Percentiles rank a stretch among this genome's conserved stretches.
Evolutionary conservation across 2,329 filamentous ascomycete genomes (phyloP).

Genomic region (Alternaria brassicae): DNA sequence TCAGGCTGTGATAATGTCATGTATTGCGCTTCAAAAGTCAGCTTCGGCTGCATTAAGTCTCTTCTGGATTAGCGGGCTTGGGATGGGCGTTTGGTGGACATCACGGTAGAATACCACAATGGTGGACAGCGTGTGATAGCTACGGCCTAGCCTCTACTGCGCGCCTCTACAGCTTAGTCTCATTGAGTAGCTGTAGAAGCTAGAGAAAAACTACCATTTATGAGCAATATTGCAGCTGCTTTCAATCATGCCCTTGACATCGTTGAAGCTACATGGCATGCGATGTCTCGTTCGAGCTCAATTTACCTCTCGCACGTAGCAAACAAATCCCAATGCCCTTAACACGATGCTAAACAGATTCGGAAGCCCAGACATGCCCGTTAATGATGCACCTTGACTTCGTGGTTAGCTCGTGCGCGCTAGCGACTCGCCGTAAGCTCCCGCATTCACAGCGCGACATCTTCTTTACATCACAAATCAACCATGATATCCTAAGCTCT

Average conservation of each 20-base stretch:
- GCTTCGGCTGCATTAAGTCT: constrained; percentile 14
- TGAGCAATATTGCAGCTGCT: neutral
- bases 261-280: neutral
- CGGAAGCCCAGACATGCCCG: neutral
- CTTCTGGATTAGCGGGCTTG: constrained; percentile 39
- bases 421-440: constrained; percentile 2
- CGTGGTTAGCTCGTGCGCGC: constrained; percentile 17
- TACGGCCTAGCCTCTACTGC: constrained; percentile 4
- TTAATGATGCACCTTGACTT: neutral
- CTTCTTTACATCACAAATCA: neutral
- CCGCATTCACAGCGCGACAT: neutral
- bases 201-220: constrained; percentile 18
- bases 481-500: constrained; percentile 7
- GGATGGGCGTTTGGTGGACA: constrained; percentile 33
- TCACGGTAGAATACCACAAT: constrained; percentile 19
- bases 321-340: neutral
- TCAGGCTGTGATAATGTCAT: neutral
- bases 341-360: neutral
- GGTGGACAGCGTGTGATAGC: constrained; percentile 6
- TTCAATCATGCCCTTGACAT: neutral
- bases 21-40: neutral
- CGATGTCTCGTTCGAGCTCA: neutral
- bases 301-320: neutral
- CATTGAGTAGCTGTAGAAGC: constrained; percentile 5
- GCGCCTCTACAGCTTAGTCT: constrained; percentile 2